Percentiles rank a stretch among this genome's conserved stretches.
phyloP scores from a whole-genome alignment of 495 filamentous ascomycete species.

The Penicillium samsonianum region DNA sequence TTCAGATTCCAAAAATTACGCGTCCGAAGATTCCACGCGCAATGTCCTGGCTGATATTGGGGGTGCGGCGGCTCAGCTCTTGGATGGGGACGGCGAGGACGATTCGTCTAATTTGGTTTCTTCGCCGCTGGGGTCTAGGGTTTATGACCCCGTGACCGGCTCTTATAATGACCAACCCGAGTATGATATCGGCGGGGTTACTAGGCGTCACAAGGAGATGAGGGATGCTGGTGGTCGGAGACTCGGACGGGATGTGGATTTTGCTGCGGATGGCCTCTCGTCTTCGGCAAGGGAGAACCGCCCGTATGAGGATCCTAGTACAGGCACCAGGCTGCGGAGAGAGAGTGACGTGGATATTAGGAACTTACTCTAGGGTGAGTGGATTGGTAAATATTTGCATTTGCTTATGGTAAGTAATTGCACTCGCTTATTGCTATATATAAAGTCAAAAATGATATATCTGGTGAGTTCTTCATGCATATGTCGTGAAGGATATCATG shows the following conservation, averaged over 20 bases:
- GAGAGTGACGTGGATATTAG: slow-evolving; percentile 26
- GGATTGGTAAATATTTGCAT: neutral
- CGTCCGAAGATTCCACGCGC: neutral
- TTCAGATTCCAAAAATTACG: neutral
- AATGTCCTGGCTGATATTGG: slow-evolving; percentile 9
- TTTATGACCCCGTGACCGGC: slow-evolving; percentile 17
- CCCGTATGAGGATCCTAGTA: slow-evolving; percentile 26
- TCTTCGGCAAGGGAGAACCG: slow-evolving; percentile 15
- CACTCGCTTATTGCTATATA: neutral
- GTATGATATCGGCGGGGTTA: slow-evolving; percentile 16
- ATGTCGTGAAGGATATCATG: neutral
- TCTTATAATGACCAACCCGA: slow-evolving; percentile 20
- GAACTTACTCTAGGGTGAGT: slow-evolving; percentile 12
- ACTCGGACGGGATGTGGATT: slow-evolving; percentile 14
- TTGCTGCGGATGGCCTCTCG: slow-evolving; percentile 12
- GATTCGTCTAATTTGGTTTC: slow-evolving; percentile 14
- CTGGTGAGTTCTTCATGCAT: neutral
- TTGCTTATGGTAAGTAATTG: neutral
- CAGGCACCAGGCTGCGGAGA: slow-evolving; percentile 18
- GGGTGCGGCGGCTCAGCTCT: slow-evolving; percentile 9
- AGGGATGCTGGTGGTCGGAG: slow-evolving; percentile 14
- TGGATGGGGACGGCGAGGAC: slow-evolving; percentile 15
- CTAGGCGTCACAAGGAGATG: slow-evolving; percentile 15
- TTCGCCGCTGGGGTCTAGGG: slow-evolving; percentile 13
- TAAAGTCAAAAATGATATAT: neutral